Evolutionary conservation across 768 basidiomycete genomes (phyloP).

Genomic region (Leccinum variicolor): DNA sequence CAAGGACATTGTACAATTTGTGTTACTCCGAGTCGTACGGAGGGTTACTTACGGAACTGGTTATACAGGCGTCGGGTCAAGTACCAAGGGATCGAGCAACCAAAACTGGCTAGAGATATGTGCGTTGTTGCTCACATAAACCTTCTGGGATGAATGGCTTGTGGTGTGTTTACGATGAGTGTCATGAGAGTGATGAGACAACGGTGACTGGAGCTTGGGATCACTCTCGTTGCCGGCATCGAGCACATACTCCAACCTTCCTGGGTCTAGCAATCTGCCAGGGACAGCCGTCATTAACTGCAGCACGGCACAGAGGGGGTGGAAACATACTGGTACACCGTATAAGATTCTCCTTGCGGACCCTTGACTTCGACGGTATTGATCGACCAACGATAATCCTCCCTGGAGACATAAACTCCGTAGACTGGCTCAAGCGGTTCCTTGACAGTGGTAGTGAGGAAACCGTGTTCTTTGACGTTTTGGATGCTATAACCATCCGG

Average conservation of each 20-base stretch:
- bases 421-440: neutral
- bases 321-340: neutral
- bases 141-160: neutral
- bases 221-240: neutral
- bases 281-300: neutral
- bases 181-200: too few species aligned
- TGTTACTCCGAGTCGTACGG: too few species aligned
- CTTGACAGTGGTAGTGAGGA: neutral
- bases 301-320: neutral
- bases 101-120: constrained; percentile 3
- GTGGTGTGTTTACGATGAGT: neutral
- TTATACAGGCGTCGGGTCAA: too few species aligned
- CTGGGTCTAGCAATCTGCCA: neutral
- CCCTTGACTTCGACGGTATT: neutral
- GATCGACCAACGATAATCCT: neutral
- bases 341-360: neutral
- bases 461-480: neutral
- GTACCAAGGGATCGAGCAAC: neutral
- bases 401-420: neutral
- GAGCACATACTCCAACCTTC: neutral
- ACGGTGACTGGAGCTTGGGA: neutral
- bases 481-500: neutral
- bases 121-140: neutral
- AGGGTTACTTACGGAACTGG: too few species aligned
- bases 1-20: too few species aligned